phyloP scores from a whole-genome alignment of 805 yeast genomes.

The Metschnikowia lunata region DNA sequence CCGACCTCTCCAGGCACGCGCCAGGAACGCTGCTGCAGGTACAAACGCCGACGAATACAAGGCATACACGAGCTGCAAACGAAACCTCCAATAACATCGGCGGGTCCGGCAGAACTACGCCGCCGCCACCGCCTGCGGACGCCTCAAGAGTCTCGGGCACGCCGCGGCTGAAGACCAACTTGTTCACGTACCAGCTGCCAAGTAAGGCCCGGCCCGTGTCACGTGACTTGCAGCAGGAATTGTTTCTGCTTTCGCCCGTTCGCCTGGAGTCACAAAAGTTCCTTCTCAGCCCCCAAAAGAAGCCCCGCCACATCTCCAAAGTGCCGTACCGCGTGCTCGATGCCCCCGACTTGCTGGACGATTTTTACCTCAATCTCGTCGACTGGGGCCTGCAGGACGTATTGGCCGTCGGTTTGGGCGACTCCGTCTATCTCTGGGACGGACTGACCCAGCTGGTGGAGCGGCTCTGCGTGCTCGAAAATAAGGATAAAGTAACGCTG shows the following conservation, averaged over 20 bases:
- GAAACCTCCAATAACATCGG: slow-evolving; percentile 4
- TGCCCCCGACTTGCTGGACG: slow-evolving; percentile 94
- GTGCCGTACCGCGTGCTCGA: slow-evolving; percentile 91
- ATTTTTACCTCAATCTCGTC: slow-evolving; percentile 83
- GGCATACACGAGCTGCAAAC: slow-evolving; percentile 7
- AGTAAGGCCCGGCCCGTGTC: slow-evolving; percentile 58
- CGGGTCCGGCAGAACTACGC: slow-evolving; percentile 18
- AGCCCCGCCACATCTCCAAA: slow-evolving; percentile 70
- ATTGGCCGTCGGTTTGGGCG: slow-evolving; percentile 85
- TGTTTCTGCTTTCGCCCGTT: slow-evolving; percentile 81
- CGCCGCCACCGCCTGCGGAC: slow-evolving; percentile 16
- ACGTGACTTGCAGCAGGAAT: slow-evolving; percentile 62
- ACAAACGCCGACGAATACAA: slow-evolving; percentile 6
- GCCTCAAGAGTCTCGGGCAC: slow-evolving; percentile 22
- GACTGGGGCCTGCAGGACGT: slow-evolving; percentile 94
- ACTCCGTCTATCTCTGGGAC: slow-evolving; percentile 87
- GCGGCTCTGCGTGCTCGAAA: slow-evolving; percentile 69
- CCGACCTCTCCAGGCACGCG: slow-evolving; percentile 22
- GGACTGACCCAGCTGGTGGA: slow-evolving; percentile 80
- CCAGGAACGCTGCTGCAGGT: not conserved
- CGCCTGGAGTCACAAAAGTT: slow-evolving; percentile 81
- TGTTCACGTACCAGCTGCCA: slow-evolving; percentile 75
- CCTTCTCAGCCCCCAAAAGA: slow-evolving; percentile 76
- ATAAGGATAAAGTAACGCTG: slow-evolving; percentile 71
- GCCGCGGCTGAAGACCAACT: slow-evolving; percentile 48